Evolutionary conservation across 176 grass and related monocot species (phyloP), one percentile per base, ranked within the genome.

Genomic region (Microstegium vimineum): DNA sequence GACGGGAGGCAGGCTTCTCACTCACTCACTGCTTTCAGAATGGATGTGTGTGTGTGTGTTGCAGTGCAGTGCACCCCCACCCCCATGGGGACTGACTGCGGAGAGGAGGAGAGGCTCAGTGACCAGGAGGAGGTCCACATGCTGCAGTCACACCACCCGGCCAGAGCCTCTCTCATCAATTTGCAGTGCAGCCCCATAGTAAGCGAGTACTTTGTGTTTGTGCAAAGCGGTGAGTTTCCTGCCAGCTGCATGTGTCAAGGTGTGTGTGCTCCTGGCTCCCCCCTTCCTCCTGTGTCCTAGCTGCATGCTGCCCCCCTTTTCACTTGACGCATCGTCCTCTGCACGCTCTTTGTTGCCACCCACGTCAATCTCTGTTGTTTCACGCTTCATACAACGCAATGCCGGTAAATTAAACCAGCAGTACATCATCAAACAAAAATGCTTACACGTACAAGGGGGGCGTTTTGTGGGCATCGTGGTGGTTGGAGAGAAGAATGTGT

Each of bases 201-300:
- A 69, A 80, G 12, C 31, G 22, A 80, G 77, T 80, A 80, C 77
- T 67, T 79, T 33, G 59, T 78, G 75, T 64, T 79, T 67, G 78
- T 69, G 71, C 81, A 75, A 83, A 83, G 81, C 26, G 81, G 81
- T 74, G 71, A 75, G 71, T 83, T 74, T 83, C 35, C 81, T 83
- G 61, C 64, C 61, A 75, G 34, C 71, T 54, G 61, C 81, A 54
- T 75, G 81, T 74, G 71, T 75, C 71, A 83, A 74, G 61, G 66
- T 81, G 71, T 33, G 81, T 65, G 78, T 27, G 43, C 17, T 62
- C 60, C 69, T 62, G 57, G 18, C 42, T 66, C n/a, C 27, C 41
- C 2, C 38, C 25, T 57, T 11, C 38, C 25, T 57, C 54, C 54
- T 57, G 22, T 57, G 22, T 56, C 8, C 42, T 8, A n/a, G 10